These are phyloP conservation scores for Pseudonectria buxi DNA, from an alignment of 2,329 filamentous ascomycete species.

Conservation along the genomic window DNA sequence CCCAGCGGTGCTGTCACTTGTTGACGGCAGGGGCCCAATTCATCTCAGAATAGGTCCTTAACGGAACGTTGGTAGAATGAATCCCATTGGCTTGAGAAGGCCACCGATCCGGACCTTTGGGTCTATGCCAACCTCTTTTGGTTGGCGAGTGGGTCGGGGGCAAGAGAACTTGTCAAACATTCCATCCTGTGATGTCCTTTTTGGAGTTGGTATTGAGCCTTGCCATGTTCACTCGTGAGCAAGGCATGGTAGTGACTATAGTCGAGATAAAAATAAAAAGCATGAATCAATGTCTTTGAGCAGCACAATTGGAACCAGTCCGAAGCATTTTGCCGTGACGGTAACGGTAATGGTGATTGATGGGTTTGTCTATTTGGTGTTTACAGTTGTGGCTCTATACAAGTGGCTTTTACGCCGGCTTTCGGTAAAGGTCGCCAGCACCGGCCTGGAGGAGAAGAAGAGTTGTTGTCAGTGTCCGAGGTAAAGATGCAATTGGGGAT, in stretches of 20 bases:
- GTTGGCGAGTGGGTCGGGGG: constrained; percentile 28
- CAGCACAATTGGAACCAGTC: no score
- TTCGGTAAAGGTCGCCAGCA: constrained; percentile 27
- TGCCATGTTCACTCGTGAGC: no score
- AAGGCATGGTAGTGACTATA: no score
- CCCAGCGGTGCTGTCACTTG: constrained; percentile 69
- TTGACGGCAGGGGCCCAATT: constrained; percentile 66
- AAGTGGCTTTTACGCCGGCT: constrained; percentile 8
- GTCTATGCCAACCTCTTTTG: constrained; percentile 17
- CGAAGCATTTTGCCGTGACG: no score
- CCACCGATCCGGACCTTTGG: constrained; percentile 23
- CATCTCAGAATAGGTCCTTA: constrained; percentile 64
- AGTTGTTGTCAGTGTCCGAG: constrained; percentile 2
- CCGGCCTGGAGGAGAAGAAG: constrained; percentile 19
- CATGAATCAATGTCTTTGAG: not conserved
- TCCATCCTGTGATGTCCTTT: constrained; percentile 1
- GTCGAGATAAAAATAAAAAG: not conserved
- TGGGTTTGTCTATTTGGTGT: constrained; percentile 3
- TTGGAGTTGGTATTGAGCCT: no score
- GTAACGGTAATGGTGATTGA: no score
- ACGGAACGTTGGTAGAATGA: constrained; percentile 74
- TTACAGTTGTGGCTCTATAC: constrained; percentile 1
- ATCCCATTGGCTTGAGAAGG: constrained; percentile 32
- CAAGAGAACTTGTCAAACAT: constrained; percentile 39
- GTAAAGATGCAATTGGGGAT: no score